Base-by-base conservation (phyloP, 2,329 filamentous ascomycete species). In the Ceratocystis papillata region DNA sequence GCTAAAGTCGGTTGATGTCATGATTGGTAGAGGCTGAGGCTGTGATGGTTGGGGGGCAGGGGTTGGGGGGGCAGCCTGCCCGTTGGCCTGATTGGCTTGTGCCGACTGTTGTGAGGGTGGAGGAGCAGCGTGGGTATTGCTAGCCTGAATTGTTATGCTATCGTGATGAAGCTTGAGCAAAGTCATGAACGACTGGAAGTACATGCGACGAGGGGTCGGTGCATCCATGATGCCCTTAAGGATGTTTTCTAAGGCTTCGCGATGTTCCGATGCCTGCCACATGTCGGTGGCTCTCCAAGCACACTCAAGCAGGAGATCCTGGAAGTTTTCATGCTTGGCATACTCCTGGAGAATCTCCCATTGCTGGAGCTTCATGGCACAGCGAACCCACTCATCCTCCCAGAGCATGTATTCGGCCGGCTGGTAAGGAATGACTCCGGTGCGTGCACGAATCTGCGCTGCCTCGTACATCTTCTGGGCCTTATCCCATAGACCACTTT, bases 401-500 rank as follows among this genome's bases (percentile, higher is more conserved):
- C 94, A 99, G 0, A 99, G 83, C 84, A 96, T 96, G 76, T 99
- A 99, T 76, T 99, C 94, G 41, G 87, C 91, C 71, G 95, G 89
- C 0, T 93, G 96, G 75, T 96, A 97, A 0, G 94, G 93, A 68
- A 97, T 85, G n/a, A 93, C 90, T 63, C 92, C 94, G 0, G 93
- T 97, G 60, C 95, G 85, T 57, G 95, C 94, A 75, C 97, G 99
- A 74, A 99, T 90, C 75, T 99, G 95, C 0, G 95, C 94, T 66
- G 87, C 87, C 75, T 99, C 94, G 75, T 97, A 99, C 78, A 96
- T 87, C 72, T 89, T 89, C 77, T 99, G 95, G 0, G 95, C 92
- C 76, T 97, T 97, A 72, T 99, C 94, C 95, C 94, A 99, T 84
- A 97, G 96, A 61, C 94, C 94, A 71, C 96, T 96, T 74, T 99